Percentiles rank a stretch among this genome's conserved stretches.
Evolutionary conservation across 306 rosid species (phyloP).

Genomic region (Gynostemma pentaphyllum): DNA sequence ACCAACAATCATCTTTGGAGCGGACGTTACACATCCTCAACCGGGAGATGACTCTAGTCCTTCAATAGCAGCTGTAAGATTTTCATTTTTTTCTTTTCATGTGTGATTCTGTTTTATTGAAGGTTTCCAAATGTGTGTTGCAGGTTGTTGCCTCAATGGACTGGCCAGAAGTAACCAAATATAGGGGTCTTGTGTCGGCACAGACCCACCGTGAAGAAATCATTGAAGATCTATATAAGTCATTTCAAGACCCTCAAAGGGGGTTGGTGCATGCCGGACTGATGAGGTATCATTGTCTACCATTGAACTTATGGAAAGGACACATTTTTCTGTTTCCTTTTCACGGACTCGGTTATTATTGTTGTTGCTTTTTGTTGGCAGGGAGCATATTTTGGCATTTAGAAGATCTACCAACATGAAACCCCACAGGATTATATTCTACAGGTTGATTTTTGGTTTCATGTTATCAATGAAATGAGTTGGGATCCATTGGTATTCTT

Average conservation of each 20-base stretch:
- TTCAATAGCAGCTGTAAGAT: conserved; percentile 77
- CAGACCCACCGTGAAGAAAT: conserved; percentile 56
- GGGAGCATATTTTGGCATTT: conserved; percentile 52
- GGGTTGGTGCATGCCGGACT: conserved; percentile 48
- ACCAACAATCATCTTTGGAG: conserved; percentile 70
- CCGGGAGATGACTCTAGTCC: conserved; percentile 60
- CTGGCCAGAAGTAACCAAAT: conserved; percentile 65
- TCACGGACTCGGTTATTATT: too few relatives aligned
- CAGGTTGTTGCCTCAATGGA: conserved; percentile 95
- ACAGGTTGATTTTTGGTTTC: conserved; percentile 36
- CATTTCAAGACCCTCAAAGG: conserved; percentile 11
- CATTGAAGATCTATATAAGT: conserved; percentile 48
- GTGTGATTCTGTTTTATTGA: background rate
- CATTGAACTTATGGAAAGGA: background rate
- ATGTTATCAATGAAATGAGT: background rate
- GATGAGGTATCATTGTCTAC: conserved; percentile 39
- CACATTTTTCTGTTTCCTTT: background rate
- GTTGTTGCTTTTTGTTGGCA: background rate
- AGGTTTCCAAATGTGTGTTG: background rate
- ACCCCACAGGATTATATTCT: conserved; percentile 61
- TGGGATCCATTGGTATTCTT: background rate
- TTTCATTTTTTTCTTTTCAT: background rate
- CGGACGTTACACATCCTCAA: conserved; percentile 75
- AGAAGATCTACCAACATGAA: conserved; percentile 12
- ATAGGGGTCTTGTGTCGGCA: conserved; percentile 56